Percentiles rank a stretch among this genome's conserved stretches.
Evolutionary conservation across 2,329 filamentous ascomycete genomes (phyloP).

Genomic region (Pochonia chlamydosporia): DNA sequence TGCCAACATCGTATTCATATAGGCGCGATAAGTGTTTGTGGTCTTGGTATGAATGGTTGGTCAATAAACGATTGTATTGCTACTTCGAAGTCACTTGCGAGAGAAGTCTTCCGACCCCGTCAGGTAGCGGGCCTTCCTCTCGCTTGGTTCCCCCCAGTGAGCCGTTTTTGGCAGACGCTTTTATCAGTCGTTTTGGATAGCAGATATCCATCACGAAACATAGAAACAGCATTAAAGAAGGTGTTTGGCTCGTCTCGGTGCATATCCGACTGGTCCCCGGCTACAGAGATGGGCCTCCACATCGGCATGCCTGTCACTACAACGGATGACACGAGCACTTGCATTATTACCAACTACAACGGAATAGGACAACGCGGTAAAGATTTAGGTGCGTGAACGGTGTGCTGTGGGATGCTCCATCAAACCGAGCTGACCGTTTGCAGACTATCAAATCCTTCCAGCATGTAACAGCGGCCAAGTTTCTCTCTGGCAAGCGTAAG

Average conservation of each 20-base stretch:
- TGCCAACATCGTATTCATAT: background rate
- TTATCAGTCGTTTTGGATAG: background rate
- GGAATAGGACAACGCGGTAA: background rate
- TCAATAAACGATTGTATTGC: conserved; percentile 12
- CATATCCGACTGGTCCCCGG: background rate
- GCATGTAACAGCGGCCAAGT: background rate
- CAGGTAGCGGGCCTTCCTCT: background rate
- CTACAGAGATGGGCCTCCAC: background rate
- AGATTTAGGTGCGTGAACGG: background rate
- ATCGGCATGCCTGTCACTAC: background rate
- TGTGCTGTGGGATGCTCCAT: background rate
- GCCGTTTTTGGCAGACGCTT: background rate
- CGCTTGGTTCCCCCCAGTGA: background rate
- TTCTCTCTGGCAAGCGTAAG: background rate
- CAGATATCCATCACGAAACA: background rate
- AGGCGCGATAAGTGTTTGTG: conserved; percentile 12
- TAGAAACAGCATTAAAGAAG: background rate
- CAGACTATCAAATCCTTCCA: background rate
- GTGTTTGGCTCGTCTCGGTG: background rate
- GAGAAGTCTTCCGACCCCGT: background rate
- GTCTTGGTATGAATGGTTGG: conserved; percentile 12
- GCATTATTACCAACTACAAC: background rate
- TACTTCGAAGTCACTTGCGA: background rate
- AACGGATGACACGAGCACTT: background rate
- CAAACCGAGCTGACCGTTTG: background rate